phyloP scores from a whole-genome alignment of 2,329 filamentous ascomycete genomes.

The Cladosporium sphaerospermum region DNA sequence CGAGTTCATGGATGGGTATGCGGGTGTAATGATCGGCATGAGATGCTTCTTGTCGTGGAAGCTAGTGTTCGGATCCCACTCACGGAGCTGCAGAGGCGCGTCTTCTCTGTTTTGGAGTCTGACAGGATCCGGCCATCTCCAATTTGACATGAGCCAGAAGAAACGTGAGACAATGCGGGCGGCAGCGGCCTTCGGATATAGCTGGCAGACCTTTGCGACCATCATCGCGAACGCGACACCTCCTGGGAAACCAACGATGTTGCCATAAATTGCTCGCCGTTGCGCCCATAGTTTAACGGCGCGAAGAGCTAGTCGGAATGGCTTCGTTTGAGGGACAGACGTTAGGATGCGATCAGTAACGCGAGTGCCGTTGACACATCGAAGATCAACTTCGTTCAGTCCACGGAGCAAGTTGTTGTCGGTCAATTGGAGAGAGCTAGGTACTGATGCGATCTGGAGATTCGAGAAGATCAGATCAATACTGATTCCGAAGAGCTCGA shows the following conservation, averaged over 20 bases:
- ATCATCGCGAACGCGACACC: conserved; percentile 98
- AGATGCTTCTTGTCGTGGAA: conserved; percentile 75
- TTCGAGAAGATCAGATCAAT: conserved; percentile 76
- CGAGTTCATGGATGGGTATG: conserved; percentile 95
- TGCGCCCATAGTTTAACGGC: conserved; percentile 97
- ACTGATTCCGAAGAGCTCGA: conserved; percentile 83
- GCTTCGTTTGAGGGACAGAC: conserved; percentile 80
- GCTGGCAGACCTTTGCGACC: conserved; percentile 88
- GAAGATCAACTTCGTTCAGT: conserved; percentile 76
- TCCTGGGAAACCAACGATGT: conserved; percentile 92
- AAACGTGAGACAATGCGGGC: conserved; percentile 89
- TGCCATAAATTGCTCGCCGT: conserved; percentile 84
- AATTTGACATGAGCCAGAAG: conserved; percentile 83
- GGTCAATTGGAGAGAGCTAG: conserved; percentile 62
- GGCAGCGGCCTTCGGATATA: conserved; percentile 87
- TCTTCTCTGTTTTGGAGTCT: conserved; percentile 82
- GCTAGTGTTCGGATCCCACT: conserved; percentile 93
- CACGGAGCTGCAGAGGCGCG: conserved; percentile 70
- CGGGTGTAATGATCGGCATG: conserved; percentile 97
- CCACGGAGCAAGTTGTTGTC: conserved; percentile 82
- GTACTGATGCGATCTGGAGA: conserved; percentile 37
- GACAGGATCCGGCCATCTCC: conserved; percentile 93
- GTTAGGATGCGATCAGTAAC: conserved; percentile 89
- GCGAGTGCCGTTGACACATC: conserved; percentile 87
- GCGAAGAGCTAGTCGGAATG: conserved; percentile 81